Base-by-base conservation (phyloP, 2,329 filamentous ascomycete genomes). In the Chaetomium globosum region DNA sequence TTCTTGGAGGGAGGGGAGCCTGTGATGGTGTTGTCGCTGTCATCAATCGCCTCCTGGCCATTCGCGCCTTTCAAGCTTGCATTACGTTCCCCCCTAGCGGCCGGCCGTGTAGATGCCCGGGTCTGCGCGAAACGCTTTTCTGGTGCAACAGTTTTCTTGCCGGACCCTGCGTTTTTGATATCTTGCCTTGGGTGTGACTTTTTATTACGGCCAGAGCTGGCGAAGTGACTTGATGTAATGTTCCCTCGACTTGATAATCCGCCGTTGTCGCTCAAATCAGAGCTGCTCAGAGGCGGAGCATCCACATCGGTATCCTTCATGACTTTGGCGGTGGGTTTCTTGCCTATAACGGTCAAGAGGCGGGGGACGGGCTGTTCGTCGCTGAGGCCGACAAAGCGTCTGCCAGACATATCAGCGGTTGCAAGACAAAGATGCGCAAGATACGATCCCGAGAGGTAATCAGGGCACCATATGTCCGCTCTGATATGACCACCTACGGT, bases 251-350 rank as follows among this genome's bases (percentile, higher is more conserved):
- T 46, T 9, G 68, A 30, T 12, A 64, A 48, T 9, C 63, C 63
- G 19, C 67, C 60, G 19, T 61, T 46, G 55, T 60, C 61, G 36
- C 46, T 60, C 26, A 12, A 21, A 13, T 67, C 65, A 21, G 59
- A 61, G 54, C 59, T 63, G 58, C 66, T 68, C 52, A 63, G 21
- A 21, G 67, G 67, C 30, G 67, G 65, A 30, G 63, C 65, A 36
- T 68, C 60, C 13, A 54, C 49, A 16, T 39, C 33, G 6, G 61
- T 54, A 10, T 65, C 56, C 33, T 43, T 26, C 49, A 61, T 61
- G 1, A n/a, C 28, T 16, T 61, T 36, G 30, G 43, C 6, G 10
- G 8, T 4, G 16, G 28, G 39, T 1, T 23, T 16, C 4, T 26
- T 58, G 16, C 60, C 8, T 30, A 67, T 43, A 9, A 8, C 3